Evolutionary conservation across 2,329 filamentous ascomycete genomes (phyloP).

Genomic region (Sarocladiaceae sp.): DNA sequence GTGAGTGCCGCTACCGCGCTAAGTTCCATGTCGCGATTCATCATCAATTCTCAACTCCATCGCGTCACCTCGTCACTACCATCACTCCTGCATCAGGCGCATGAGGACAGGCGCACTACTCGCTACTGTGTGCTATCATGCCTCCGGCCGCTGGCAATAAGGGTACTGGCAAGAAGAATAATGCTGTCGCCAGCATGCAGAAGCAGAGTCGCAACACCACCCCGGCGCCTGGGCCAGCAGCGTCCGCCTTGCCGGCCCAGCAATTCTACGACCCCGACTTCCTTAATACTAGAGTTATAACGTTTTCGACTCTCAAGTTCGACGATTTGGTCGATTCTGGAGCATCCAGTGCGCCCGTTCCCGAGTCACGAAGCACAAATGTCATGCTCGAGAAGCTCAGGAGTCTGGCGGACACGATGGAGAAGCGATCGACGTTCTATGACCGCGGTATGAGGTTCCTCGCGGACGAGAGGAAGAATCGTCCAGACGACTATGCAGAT

Average conservation of each 20-base stretch:
- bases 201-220: slow-evolving; percentile 78
- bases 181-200: slow-evolving; percentile 46
- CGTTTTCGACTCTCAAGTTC: slow-evolving; percentile 56
- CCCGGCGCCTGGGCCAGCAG: slow-evolving; percentile 39
- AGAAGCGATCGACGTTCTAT: slow-evolving; percentile 62
- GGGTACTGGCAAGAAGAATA: slow-evolving; percentile 61
- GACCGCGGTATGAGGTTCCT: slow-evolving; percentile 71
- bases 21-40: slow-evolving; percentile 8
- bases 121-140: slow-evolving; percentile 36
- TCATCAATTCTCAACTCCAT: not conserved
- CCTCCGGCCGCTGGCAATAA: slow-evolving; percentile 56
- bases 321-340: slow-evolving; percentile 67
- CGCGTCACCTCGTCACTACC: not conserved
- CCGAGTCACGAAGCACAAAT: slow-evolving; percentile 60
- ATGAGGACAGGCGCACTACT: not conserved
- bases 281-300: slow-evolving; percentile 59
- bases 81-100: slow-evolving; percentile 1
- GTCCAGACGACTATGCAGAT: slow-evolving; percentile 50
- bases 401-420: slow-evolving; percentile 61
- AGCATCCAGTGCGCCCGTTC: slow-evolving; percentile 52
- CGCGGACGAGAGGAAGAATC: slow-evolving; percentile 60
- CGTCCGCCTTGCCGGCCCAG: slow-evolving; percentile 48
- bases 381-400: slow-evolving; percentile 61
- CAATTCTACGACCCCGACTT: slow-evolving; percentile 59
- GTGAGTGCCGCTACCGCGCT: slow-evolving; percentile 1